Conservation (phyloP, 2,329 filamentous ascomycete species). For the Hypoxylon sp. region DNA sequence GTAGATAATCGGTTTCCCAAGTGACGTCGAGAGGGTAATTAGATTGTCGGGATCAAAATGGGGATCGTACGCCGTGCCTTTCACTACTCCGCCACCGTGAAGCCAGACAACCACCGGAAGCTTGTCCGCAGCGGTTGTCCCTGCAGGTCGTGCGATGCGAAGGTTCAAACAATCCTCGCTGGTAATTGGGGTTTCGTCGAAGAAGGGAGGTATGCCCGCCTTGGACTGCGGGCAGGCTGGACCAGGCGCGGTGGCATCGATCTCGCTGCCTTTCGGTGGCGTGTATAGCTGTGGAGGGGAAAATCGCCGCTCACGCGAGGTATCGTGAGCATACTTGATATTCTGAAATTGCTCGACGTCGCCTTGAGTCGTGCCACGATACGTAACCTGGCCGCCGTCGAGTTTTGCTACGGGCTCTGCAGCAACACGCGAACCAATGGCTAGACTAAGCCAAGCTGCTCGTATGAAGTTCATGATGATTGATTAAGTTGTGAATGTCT, state of each 20-base stretch:
- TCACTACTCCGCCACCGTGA: conserved; percentile 40
- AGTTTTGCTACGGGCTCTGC: conserved; percentile 20
- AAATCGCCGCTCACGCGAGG: conserved; percentile 40
- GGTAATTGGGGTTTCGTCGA: conserved; percentile 33
- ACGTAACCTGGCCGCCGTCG: conserved; percentile 18
- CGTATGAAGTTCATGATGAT: not conserved
- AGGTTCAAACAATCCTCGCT: conserved; percentile 44
- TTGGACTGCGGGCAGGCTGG: conserved; percentile 42
- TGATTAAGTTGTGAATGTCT: no score
- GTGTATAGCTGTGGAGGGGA: conserved; percentile 40
- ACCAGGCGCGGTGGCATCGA: conserved; percentile 38
- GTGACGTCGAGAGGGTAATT: conserved; percentile 22
- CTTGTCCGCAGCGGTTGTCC: conserved; percentile 22
- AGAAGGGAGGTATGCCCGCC: conserved; percentile 38
- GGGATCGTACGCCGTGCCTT: conserved; percentile 39
- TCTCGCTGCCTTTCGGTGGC: conserved; percentile 31
- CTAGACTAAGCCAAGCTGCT: not conserved
- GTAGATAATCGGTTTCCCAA: conserved; percentile 41
- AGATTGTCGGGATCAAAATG: conserved; percentile 39
- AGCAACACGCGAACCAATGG: not conserved
- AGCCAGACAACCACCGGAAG: conserved; percentile 43
- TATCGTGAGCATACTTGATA: conserved; percentile 42
- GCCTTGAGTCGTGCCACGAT: conserved; percentile 18
- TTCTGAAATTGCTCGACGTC: conserved; percentile 41
- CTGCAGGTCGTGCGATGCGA: conserved; percentile 39